These are phyloP conservation scores for Cordyceps farinosa DNA, from an alignment of 2,329 filamentous ascomycete genomes.

Conservation along the genomic window DNA sequence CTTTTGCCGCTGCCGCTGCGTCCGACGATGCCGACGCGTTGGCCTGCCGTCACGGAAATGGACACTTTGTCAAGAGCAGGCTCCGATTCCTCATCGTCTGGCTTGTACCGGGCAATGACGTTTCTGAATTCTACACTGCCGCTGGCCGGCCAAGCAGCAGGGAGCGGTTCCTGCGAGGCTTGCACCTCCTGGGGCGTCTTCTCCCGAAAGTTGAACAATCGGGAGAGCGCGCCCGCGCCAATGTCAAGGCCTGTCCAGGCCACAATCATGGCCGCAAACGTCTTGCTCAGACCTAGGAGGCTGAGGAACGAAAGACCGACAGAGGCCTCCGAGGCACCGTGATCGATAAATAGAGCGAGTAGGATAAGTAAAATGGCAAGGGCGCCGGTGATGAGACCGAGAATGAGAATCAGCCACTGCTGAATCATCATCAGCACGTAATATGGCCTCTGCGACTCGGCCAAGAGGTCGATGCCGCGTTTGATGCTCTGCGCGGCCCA, in stretches of 20 bases:
- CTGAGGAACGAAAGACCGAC: background rate
- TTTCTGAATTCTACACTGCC: background rate
- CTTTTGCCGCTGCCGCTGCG: constrained; percentile 7
- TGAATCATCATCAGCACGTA: background rate
- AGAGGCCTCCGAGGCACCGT: background rate
- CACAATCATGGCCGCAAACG: background rate
- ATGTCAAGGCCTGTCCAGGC: background rate
- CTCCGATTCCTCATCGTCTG: background rate
- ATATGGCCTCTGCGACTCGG: background rate
- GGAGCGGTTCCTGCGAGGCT: too few relatives aligned
- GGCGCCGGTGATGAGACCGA: too few relatives aligned
- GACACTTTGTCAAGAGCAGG: too few relatives aligned
- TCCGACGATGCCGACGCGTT: background rate
- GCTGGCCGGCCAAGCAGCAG: background rate
- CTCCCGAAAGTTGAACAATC: background rate
- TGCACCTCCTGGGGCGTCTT: background rate
- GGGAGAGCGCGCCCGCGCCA: background rate
- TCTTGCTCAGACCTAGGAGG: background rate
- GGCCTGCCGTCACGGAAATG: background rate
- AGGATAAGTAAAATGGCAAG: background rate
- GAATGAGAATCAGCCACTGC: background rate
- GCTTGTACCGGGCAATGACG: background rate
- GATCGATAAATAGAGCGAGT: background rate
- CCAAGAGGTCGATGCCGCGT: background rate
- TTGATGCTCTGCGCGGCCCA: background rate